Evolutionary conservation across 768 basidiomycete genomes (phyloP), one percentile per base, ranked within the genome.

Genomic region (Rhizopogon vulgaris): DNA sequence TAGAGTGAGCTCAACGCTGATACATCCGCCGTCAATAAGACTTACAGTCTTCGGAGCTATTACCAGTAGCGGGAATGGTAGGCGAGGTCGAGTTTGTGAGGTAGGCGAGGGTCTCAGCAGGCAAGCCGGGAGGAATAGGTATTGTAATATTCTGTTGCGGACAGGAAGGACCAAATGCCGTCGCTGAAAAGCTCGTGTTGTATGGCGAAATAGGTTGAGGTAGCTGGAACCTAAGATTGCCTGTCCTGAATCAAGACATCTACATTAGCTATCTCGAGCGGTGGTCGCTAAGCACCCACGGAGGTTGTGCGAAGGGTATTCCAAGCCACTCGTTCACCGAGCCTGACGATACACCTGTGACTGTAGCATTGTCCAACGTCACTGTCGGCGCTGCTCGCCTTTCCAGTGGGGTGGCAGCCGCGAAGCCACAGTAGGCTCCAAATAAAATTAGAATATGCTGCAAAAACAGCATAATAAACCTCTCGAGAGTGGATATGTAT

Each of bases 261-360:
- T 30, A 30, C 8, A 30, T 30, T 10, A 30, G 28, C 28, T 6
- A 30, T 30, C 28, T 10, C 28, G 8, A 30, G 10, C 9, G 28
- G 28, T 30, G 8, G 28, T 10, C 28, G 9, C 28, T 30, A 30
- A 30, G 28, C 28, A 52, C 75, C 55, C 53, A 83, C 81, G 79
- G 78, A 22, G 81, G 75, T 59, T 73, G 55, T 12, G 78, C 80
- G 50, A 77, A 83, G 1, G 80, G 80, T 37, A 83, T 78, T 2
- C 80, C 79, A 2, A 78, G 62, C 57, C 77, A 82, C 52, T 71
- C 68, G 9, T 72, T 61, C 10, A 67, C 58, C 3, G 52, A 52
- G 3, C 70, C 70, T 32, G 61, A 63, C 8, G 61, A 58, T 15
- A 53, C 57, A 14, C 80, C 80, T n/a, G 66, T 66, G 61, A 80